Base-by-base conservation (phyloP, 129 eudicot genomes). In the Sambucus nigra region DNA sequence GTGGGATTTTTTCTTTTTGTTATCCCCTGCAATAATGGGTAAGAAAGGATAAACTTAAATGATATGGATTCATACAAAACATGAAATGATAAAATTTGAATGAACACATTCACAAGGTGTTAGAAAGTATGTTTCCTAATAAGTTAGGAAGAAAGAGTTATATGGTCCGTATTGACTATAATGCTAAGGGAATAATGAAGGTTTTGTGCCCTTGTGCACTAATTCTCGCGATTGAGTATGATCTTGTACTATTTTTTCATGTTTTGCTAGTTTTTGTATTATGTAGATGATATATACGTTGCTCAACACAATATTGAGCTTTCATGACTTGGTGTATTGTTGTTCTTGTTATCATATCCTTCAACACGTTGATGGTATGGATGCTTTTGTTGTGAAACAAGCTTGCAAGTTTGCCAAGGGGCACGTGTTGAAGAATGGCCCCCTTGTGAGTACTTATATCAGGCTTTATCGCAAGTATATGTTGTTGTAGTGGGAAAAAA, bases 401-500 rank as follows among this genome's bases (percentile, higher is more conserved):
- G 99, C 99, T 64, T 86, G 94, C 78, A 82, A 68, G 61, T 92
- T 86, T 77, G 99, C 99, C 8, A 92, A 92, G 91, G 94, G 86
- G 61, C 81, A 92, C 59, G 96, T 80, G 29, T 64, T 92, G 66
- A 92, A 92, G 82, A 92, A 92, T 59, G 99, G 99, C 47, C 99
- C 99, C 40, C 76, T 86, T 69, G 99, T 86, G 58, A 79, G 94
- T 76, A 45, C 31, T 25, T 29, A 7, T 32, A 2, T 55, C 20
- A 39, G 44, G 5, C 32, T 53, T 65, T 21, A 21, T 60, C n/a
- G 24, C 14, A 7, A 60, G 32, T 14, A 20, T 18, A 0, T 2
- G 5, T 6, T n/a, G 10, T 26, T 6, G 5, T 3, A 10, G 39
- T 26, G n/a, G n/a, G n/a, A n/a, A n/a, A n/a, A n/a, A n/a, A n/a